Percentiles rank a stretch among this genome's conserved stretches.
Conservation (phyloP, 2,329 filamentous ascomycete genomes). For the Aspergillus fructus region DNA sequence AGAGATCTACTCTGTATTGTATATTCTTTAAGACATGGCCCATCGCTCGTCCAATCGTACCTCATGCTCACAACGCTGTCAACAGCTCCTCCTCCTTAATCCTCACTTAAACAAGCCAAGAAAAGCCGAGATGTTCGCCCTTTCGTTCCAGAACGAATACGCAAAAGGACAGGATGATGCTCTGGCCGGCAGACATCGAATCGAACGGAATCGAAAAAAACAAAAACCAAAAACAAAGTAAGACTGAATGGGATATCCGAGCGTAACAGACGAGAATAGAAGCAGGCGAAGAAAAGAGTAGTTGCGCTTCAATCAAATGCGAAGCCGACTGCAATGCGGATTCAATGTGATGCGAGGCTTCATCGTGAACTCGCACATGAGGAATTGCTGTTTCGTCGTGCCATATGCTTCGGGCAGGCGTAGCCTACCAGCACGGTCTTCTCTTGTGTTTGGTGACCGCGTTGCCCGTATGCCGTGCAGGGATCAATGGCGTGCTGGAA, state of each 20-base stretch:
- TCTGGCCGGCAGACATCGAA: neutral
- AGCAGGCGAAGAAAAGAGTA: neutral
- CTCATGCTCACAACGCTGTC: neutral
- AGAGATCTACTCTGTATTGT: slow-evolving; percentile 3
- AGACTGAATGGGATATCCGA: neutral
- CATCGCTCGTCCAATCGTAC: neutral
- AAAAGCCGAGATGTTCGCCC: neutral
- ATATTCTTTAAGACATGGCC: neutral
- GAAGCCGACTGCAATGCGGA: too few species aligned
- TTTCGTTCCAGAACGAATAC: neutral
- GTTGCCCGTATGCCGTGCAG: slow-evolving; percentile 71
- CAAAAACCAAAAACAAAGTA: neutral
- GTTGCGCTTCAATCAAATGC: neutral
- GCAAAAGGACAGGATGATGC: neutral
- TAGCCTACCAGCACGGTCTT: slow-evolving; percentile 82
- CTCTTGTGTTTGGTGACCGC: slow-evolving; percentile 69
- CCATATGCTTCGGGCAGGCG: slow-evolving; percentile 62
- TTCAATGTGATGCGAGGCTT: too few species aligned
- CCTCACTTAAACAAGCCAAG: neutral
- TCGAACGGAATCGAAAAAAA: neutral
- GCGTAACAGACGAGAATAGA: neutral
- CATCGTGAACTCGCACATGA: neutral
- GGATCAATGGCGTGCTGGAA: slow-evolving; percentile 84
- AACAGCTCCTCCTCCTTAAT: too few species aligned
- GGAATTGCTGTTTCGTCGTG: neutral